Evolutionary conservation across 2,329 filamentous ascomycete species (phyloP).

Genomic region (Curvularia verruculosa): DNA sequence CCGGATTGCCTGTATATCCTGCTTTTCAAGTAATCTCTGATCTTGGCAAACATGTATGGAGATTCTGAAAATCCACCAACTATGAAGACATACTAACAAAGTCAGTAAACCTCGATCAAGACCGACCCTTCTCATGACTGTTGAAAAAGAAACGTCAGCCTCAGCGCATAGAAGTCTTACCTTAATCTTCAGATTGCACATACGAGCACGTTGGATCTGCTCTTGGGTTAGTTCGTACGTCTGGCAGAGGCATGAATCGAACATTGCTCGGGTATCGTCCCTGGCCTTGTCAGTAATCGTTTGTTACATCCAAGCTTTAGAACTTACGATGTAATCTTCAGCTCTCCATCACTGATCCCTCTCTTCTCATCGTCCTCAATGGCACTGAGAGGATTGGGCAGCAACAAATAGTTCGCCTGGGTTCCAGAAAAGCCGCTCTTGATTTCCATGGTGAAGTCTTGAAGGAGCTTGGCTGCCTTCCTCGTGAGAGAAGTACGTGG

Average conservation of each 20-base stretch:
- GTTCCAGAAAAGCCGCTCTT: constrained; percentile 32
- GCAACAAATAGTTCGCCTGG: constrained; percentile 22
- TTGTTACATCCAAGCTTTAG: too few species aligned
- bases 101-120: neutral
- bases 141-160: neutral
- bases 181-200: constrained; percentile 9
- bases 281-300: constrained; percentile 15
- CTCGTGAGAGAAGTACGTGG: constrained; percentile 19
- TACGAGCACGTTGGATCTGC: constrained; percentile 16
- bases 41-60: constrained; percentile 26
- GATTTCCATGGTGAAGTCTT: constrained; percentile 26
- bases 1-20: constrained; percentile 14
- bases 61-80: constrained; percentile 40
- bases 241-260: constrained; percentile 16
- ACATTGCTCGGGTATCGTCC: constrained; percentile 26
- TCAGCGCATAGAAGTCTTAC: constrained; percentile 5
- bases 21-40: constrained; percentile 11
- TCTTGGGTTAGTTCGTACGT: constrained; percentile 22
- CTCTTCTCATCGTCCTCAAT: constrained; percentile 25
- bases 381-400: constrained; percentile 25
- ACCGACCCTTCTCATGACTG: neutral
- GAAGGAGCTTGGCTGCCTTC: constrained; percentile 25
- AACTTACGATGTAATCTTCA: constrained; percentile 27
- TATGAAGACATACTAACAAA: constrained; percentile 26
- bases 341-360: constrained; percentile 34